Conservation (phyloP, 2,329 filamentous ascomycete species). For the Xylaria hypoxylon region DNA sequence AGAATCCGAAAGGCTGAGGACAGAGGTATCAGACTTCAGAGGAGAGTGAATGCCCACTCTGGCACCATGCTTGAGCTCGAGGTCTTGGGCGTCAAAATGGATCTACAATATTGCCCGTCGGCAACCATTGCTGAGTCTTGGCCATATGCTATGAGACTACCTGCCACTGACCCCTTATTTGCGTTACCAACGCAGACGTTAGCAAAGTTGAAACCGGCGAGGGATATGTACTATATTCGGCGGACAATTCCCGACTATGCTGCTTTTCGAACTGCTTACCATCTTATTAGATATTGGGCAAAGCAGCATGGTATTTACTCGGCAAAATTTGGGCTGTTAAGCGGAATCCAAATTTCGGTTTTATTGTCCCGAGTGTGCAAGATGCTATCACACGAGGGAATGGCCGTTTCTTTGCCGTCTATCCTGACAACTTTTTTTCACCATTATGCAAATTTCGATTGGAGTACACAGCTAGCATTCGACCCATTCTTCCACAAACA, state of each 20-base stretch:
- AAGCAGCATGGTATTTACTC: constrained; percentile 71
- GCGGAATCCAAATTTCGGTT: constrained; percentile 73
- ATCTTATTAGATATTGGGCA: constrained; percentile 72
- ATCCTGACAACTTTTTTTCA: constrained; percentile 71
- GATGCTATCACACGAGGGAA: constrained; percentile 55
- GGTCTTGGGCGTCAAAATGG: constrained; percentile 67
- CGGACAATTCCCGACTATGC: constrained; percentile 69
- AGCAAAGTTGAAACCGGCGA: constrained; percentile 71
- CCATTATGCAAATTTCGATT: constrained; percentile 72
- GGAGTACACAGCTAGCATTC: constrained; percentile 64
- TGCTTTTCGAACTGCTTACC: constrained; percentile 69
- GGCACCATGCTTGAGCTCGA: constrained; percentile 74
- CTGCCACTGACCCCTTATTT: constrained; percentile 65
- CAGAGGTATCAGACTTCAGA: constrained; percentile 62
- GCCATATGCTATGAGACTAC: constrained; percentile 60
- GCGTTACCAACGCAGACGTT: constrained; percentile 66
- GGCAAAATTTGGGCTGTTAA: constrained; percentile 72
- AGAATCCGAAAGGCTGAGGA: constrained; percentile 62
- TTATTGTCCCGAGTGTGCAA: constrained; percentile 72
- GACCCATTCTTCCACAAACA: constrained; percentile 69
- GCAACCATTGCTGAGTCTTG: constrained; percentile 65
- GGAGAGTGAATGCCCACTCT: constrained; percentile 67
- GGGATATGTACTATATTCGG: constrained; percentile 71
- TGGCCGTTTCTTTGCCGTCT: constrained; percentile 59
- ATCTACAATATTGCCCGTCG: constrained; percentile 75